phyloP scores from a whole-genome alignment of 495 filamentous ascomycete genomes.

The Penicillium canariense region DNA sequence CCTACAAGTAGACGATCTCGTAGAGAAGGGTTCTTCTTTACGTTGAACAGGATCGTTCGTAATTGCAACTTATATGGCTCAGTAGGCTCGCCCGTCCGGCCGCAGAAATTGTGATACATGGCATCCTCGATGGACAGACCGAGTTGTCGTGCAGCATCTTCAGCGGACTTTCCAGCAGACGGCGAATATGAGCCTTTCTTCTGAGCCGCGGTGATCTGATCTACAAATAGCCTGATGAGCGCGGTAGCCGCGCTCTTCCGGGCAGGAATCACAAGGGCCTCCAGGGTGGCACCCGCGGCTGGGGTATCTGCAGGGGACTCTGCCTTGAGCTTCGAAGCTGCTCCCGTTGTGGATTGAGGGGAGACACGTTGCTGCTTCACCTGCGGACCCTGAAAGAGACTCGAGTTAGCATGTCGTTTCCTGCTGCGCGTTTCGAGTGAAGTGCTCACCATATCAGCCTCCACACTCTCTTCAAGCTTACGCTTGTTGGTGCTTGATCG shows the following conservation, averaged over 20 bases:
- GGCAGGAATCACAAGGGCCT: slow-evolving; percentile 46
- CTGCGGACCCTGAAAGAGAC: slow-evolving; percentile 34
- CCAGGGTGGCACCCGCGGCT: slow-evolving; percentile 21
- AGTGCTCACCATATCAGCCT: slow-evolving; percentile 36
- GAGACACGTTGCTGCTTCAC: slow-evolving; percentile 42
- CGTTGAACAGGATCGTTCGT: slow-evolving; percentile 70
- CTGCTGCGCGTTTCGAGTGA: neutral
- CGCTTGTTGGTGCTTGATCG: slow-evolving; percentile 42
- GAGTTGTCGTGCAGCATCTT: slow-evolving; percentile 53
- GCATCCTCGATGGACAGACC: slow-evolving; percentile 75
- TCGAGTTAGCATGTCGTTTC: slow-evolving; percentile 8
- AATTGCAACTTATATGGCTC: slow-evolving; percentile 56
- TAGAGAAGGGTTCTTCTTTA: slow-evolving; percentile 81
- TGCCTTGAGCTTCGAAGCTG: slow-evolving; percentile 31
- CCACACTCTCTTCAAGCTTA: slow-evolving; percentile 42
- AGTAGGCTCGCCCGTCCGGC: slow-evolving; percentile 47
- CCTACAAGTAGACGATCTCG: slow-evolving; percentile 70
- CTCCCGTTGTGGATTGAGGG: slow-evolving; percentile 19
- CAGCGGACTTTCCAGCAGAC: slow-evolving; percentile 49
- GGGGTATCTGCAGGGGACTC: slow-evolving; percentile 25
- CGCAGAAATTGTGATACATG: slow-evolving; percentile 56
- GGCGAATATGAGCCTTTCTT: slow-evolving; percentile 51
- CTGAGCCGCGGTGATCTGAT: slow-evolving; percentile 49
- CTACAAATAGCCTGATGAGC: slow-evolving; percentile 54
- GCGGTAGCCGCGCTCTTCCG: slow-evolving; percentile 50